Evolutionary conservation across 73 alveolate species (phyloP).

Genomic region (Blepharisma stoltei): DNA sequence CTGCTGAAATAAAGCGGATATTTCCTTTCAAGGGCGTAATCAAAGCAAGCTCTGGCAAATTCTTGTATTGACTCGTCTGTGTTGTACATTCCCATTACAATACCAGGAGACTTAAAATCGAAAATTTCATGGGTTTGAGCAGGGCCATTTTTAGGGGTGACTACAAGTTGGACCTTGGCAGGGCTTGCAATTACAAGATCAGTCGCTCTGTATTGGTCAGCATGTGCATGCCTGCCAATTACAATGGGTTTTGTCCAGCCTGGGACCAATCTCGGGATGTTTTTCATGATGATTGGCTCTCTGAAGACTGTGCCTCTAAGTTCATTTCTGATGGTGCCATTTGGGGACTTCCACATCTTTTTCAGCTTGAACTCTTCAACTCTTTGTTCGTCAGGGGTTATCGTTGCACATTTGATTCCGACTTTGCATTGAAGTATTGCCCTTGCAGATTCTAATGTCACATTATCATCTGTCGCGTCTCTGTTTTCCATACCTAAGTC

Average conservation of each 20-base stretch:
- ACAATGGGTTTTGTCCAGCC: constrained; percentile 89
- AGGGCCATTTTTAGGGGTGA: constrained; percentile 68
- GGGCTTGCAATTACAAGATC: constrained; percentile 64
- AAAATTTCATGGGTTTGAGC: constrained; percentile 54
- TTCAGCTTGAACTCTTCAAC: constrained; percentile 80
- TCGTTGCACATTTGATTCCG: constrained; percentile 91
- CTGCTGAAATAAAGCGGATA: constrained; percentile 78
- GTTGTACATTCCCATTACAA: constrained; percentile 85
- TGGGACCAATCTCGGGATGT: constrained; percentile 85
- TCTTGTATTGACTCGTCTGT: constrained; percentile 71
- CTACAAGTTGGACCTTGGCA: constrained; percentile 60
- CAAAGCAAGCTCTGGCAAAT: constrained; percentile 75
- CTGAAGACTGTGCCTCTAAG: constrained; percentile 92
- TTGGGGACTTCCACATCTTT: constrained; percentile 92
- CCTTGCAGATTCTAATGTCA: constrained; percentile 78
- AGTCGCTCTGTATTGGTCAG: constrained; percentile 84
- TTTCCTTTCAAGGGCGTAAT: constrained; percentile 65
- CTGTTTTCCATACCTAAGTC: constrained; percentile 85
- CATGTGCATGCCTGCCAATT: constrained; percentile 90
- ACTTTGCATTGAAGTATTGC: constrained; percentile 75
- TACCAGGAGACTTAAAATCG: constrained; percentile 76
- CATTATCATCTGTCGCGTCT: constrained; percentile 80
- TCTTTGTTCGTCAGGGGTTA: constrained; percentile 87
- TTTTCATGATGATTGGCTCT: constrained; percentile 80
- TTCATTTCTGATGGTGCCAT: constrained; percentile 85